Base-by-base conservation (phyloP, 2,329 filamentous ascomycete genomes). In the Sporothrix phasma region DNA sequence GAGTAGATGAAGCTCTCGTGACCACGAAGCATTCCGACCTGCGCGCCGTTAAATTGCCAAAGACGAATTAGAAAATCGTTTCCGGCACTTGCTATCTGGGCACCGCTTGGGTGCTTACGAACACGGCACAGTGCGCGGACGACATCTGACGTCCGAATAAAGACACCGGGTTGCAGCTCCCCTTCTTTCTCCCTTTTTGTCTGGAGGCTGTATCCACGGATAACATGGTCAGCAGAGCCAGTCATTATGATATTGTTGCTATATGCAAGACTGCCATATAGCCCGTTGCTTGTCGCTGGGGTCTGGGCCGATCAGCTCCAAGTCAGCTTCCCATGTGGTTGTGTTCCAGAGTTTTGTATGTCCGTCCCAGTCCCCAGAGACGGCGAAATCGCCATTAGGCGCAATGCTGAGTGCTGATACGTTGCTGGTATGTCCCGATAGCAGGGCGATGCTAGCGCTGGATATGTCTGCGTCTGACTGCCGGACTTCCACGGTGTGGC, bases 1-100 rank as follows among this genome's bases (percentile, higher is more conserved):
- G 89, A 88, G 75, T 99, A 99, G 65, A 99, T 94, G 73, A 96
- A 99, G 72, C 88, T 95, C 64, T 96, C 92, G 71, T 99, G 95
- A 0, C 93, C 94, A 66, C 87, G 84, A 3, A 99, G 80, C 73
- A 92, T 87, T 10, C 83, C 88, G 11, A 96, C 80, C 65, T 90
- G 83, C 59, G 87, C 80, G 0, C 94, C 94, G 62, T 88, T 84
- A 29, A 96, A 72, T 41, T 88, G 94, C 89, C 92, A 99, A 4
- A 97, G 76, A 53, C 92, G 85, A 67, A 99, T 89, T 22, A 92
- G 79, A 31, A 91, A 90, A 72, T 99, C 94, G 71, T 97, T 99
- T 69, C 91, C 90, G 17, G 94, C 92, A 49, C 92, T 96, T 53
- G 92, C 94, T 73, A 99, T 92, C n/a, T 96, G 88, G 19, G 92